A percentile compares a stretch with the other conserved stretches of the same genome.
phyloP scores from a whole-genome alignment of 441 rosid species.

The Brassica balearica region DNA sequence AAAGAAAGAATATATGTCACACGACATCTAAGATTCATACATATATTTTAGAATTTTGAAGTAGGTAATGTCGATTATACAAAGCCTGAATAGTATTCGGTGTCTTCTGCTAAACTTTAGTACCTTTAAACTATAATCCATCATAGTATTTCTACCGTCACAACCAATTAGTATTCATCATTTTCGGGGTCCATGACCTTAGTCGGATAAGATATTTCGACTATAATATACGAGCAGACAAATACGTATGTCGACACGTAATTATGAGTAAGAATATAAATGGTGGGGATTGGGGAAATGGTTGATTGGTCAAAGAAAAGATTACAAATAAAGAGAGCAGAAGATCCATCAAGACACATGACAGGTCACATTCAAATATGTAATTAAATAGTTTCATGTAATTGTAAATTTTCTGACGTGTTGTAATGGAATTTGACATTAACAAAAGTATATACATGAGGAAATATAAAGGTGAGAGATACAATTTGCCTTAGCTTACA shows the following conservation, averaged over 20 bases:
- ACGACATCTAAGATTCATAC: conserved; percentile 6
- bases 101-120: background rate
- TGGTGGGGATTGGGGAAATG: background rate
- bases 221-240: conserved; percentile 24
- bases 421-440: conserved; percentile 20
- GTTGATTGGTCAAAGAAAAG: conserved; percentile 36
- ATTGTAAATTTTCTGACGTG: conserved; percentile 29
- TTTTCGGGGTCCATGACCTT: background rate
- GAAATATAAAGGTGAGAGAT: background rate
- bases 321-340: background rate
- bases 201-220: conserved; percentile 35
- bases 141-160: background rate
- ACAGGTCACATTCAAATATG: conserved; percentile 11
- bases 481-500: conserved; percentile 39
- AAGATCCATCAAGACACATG: conserved; percentile 16
- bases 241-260: conserved; percentile 20
- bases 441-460: background rate
- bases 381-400: conserved; percentile 24
- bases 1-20: conserved; percentile 4
- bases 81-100: background rate
- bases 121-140: background rate
- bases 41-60: background rate
- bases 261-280: background rate
- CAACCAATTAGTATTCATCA: background rate
- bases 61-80: background rate